A percentile compares a stretch with the other conserved stretches of the same genome.
These are phyloP conservation scores for Nothophaeocryptopus gaeumannii DNA, from an alignment of 2,329 filamentous ascomycete species.

Conservation along the genomic window DNA sequence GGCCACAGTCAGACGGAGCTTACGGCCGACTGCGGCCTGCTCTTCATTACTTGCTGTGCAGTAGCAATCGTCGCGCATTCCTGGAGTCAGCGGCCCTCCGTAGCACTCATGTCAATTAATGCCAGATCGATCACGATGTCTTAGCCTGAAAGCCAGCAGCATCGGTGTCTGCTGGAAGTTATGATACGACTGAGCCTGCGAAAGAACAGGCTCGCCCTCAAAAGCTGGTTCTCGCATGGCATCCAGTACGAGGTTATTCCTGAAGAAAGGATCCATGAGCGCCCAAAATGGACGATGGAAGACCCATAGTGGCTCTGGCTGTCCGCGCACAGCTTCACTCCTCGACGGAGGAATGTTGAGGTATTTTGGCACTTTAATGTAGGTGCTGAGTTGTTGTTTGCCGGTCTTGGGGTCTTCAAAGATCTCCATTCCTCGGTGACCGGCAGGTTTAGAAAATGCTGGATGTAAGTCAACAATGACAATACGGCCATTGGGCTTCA, in stretches of 20 bases:
- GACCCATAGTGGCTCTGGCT: slow-evolving; percentile 30
- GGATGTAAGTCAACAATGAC: slow-evolving; percentile 46
- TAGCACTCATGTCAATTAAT: no score
- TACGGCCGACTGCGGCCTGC: no score
- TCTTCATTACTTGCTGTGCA: no score
- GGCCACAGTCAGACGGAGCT: no score
- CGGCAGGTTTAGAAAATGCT: slow-evolving; percentile 49
- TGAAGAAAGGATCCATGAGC: slow-evolving; percentile 46
- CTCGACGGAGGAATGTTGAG: slow-evolving; percentile 42
- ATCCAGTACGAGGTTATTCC: slow-evolving; percentile 44
- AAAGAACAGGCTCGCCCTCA: slow-evolving; percentile 33
- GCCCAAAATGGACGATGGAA: slow-evolving; percentile 49
- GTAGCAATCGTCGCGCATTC: no score
- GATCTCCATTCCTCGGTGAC: slow-evolving; percentile 42
- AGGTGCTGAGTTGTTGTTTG: slow-evolving; percentile 36
- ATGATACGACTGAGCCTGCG: slow-evolving; percentile 35
- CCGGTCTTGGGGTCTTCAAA: slow-evolving; percentile 38
- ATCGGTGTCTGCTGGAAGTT: slow-evolving; percentile 41
- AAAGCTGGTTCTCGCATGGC: slow-evolving; percentile 50
- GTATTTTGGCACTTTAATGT: slow-evolving; percentile 44
- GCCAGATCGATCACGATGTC: neutral
- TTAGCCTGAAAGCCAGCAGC: slow-evolving; percentile 35
- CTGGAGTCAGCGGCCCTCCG: no score
- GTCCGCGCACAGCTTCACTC: slow-evolving; percentile 37
- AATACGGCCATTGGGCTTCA: slow-evolving; percentile 43